Evolutionary conservation across 768 basidiomycete species (phyloP).

Genomic region (Polyporus arcularius): DNA sequence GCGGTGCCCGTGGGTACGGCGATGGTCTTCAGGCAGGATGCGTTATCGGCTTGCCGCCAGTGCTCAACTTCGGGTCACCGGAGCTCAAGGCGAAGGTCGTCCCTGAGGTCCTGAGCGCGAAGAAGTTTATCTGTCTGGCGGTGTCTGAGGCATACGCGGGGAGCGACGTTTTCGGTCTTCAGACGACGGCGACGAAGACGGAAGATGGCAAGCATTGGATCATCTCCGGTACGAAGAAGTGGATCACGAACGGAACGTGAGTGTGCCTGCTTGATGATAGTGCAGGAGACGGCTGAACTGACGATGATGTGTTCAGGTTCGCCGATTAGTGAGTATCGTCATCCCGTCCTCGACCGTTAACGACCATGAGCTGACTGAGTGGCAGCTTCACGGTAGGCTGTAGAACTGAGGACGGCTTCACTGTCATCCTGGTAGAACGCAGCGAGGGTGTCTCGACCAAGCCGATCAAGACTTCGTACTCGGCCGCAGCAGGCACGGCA

Average conservation of each 20-base stretch:
- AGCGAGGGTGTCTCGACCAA: conserved; percentile 81
- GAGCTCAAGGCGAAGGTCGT: conserved; percentile 60
- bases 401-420: conserved; percentile 69
- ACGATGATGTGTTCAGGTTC: conserved; percentile 25
- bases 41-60: conserved; percentile 83
- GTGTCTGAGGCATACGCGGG: conserved; percentile 83
- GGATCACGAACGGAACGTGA: conserved; percentile 76
- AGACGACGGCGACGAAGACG: conserved; percentile 77
- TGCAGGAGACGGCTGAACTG: neutral
- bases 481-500: conserved; percentile 81
- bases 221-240: conserved; percentile 86
- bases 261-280: neutral
- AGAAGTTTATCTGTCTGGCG: conserved; percentile 85
- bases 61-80: conserved; percentile 77
- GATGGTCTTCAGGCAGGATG: conserved; percentile 77
- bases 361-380: neutral
- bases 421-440: conserved; percentile 87
- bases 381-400: conserved; percentile 70
- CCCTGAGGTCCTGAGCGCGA: conserved; percentile 69
- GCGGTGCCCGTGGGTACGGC: conserved; percentile 77
- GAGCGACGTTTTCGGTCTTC: conserved; percentile 80
- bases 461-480: conserved; percentile 87
- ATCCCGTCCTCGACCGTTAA: neutral
- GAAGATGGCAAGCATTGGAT: conserved; percentile 85
- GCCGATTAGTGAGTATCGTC: conserved; percentile 40